A percentile compares a stretch with the other conserved stretches of the same genome.
Conservation (phyloP, 345 rosid species). For the Zanthoxylum bungeanum region DNA sequence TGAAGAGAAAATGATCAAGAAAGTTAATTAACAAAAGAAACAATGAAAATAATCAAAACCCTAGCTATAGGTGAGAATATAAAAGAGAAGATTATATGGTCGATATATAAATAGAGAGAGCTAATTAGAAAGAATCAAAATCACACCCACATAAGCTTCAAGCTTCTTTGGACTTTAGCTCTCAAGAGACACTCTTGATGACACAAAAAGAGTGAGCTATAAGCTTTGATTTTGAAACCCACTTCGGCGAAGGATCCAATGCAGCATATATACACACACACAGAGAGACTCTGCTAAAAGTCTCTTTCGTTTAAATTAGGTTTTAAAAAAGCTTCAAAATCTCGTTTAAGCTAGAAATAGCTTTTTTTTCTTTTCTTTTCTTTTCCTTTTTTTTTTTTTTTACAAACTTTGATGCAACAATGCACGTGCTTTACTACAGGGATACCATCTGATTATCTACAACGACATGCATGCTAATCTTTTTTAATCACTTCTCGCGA, state of each 20-base stretch:
- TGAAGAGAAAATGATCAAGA: slow-evolving; percentile 8
- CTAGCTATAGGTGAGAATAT: neutral
- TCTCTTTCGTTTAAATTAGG: slow-evolving; percentile 22
- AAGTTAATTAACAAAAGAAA: too few relatives aligned
- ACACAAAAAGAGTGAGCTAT: slow-evolving; percentile 17
- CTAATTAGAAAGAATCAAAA: slow-evolving; percentile 2
- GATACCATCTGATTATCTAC: slow-evolving; percentile 4
- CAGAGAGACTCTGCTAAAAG: slow-evolving; percentile 15
- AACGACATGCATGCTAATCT: neutral
- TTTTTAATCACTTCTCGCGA: slow-evolving; percentile 6
- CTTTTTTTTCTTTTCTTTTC: slow-evolving; percentile 19
- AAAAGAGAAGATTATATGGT: neutral
- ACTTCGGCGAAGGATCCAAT: slow-evolving; percentile 87
- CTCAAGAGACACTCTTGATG: slow-evolving; percentile 22
- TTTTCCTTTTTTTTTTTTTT: slow-evolving; percentile 22
- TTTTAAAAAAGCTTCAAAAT: slow-evolving; percentile 10
- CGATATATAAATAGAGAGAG: too few relatives aligned
- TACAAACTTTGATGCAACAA: slow-evolving; percentile 45
- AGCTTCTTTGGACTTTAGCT: slow-evolving; percentile 34
- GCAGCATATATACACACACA: slow-evolving; percentile 32
- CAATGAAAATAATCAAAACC: neutral
- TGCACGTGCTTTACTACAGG: slow-evolving; percentile 44
- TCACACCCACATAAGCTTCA: neutral
- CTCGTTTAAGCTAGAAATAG: slow-evolving; percentile 20
- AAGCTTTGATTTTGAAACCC: slow-evolving; percentile 18